Evolutionary conservation across 345 rosid genomes (phyloP), one percentile per base, ranked within the genome.

Genomic region (Salix exigua): DNA sequence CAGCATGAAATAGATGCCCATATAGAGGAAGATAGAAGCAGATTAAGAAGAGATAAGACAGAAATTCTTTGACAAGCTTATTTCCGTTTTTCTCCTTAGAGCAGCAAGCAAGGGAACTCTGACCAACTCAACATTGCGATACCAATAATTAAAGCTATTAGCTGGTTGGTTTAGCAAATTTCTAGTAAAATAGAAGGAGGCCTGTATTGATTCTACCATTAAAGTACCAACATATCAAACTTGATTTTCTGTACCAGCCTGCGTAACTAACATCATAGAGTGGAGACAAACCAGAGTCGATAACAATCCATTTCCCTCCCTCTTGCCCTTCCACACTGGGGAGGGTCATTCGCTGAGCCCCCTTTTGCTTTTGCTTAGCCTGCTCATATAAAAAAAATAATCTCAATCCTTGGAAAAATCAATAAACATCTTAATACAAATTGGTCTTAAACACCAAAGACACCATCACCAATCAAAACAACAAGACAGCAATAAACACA

Each of bases 361-460:
- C 96, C 71, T 82, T 86, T 79, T 96, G 96, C 85, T 89, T 93
- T 75, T 91, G 89, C 89, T 96, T 96, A 30, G 89, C 94, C 99
- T 93, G 85, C 69, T 66, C 75, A n/a, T 42, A 31, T 62, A 62
- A 76, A 17, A 73, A 73, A 66, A 53, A 48, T 58, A 35, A 58
- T 58, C 62, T 10, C 11, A 23, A 58, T 58, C 14, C 62, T 58
- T 10, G 62, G 62, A 61, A 33, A 46, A 55, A 58, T 35, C 26
- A 75, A 25, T 35, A 68, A 51, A 16, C 66, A 42, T n/a, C 16
- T 64, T 5, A 63, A 19, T 21, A 50, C 14, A 46, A 64, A 6
- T 10, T 35, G 33, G 37, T 58, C 31, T n/a, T 12, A 5, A 6
- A n/a, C 13, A 69, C 4, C n/a, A 38, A 18, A 38, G 30, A 18